Percentiles rank a stretch among this genome's conserved stretches.
Conservation (phyloP, 305 asterid genomes). For the Lippia alba region DNA sequence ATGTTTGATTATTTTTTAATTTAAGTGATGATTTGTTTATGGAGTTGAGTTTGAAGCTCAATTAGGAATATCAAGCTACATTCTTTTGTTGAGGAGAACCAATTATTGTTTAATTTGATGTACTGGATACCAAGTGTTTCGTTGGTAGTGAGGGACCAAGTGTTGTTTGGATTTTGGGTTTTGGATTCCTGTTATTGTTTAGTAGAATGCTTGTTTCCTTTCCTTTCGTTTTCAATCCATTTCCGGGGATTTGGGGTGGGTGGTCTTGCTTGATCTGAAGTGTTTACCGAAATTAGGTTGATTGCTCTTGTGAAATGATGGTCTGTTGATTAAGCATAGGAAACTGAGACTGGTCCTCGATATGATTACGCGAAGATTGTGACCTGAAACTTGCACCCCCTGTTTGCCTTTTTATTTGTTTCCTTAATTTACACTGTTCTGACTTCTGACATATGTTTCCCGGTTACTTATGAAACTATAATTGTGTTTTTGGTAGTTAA, state of each 20-base stretch:
- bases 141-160: too few relatives aligned
- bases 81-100: background rate
- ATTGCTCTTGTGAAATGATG: background rate
- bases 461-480: background rate
- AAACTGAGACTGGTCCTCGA: background rate
- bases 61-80: background rate
- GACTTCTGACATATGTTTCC: background rate
- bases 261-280: too few relatives aligned
- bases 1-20: background rate
- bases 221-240: too few relatives aligned
- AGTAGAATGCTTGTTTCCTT: too few relatives aligned
- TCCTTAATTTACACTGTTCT: background rate
- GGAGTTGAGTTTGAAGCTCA: conserved; percentile 1
- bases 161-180: too few relatives aligned
- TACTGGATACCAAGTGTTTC: background rate
- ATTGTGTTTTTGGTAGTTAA: conserved; percentile 5
- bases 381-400: background rate
- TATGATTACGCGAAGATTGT: conserved; percentile 10
- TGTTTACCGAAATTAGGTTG: background rate
- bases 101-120: background rate
- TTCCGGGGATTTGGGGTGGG: too few relatives aligned
- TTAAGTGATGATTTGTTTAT: background rate
- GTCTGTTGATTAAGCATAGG: background rate
- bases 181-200: too few relatives aligned
- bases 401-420: background rate